phyloP scores from a whole-genome alignment of 73 alveolate species.

The Paramecium caudatum region DNA sequence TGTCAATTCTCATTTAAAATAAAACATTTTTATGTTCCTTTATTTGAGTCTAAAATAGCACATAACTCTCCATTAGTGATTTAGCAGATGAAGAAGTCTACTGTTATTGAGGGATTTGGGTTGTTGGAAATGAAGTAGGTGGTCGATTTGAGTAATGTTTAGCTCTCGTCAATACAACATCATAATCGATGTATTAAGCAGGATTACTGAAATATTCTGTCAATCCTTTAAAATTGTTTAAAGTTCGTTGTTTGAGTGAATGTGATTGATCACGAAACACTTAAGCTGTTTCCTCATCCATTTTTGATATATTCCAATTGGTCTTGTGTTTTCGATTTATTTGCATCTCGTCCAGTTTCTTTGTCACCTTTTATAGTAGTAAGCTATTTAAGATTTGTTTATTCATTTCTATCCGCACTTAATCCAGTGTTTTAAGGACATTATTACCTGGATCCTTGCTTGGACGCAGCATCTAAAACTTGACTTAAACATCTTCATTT shows the following conservation, averaged over 20 bases:
- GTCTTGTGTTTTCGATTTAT: slow-evolving; percentile 42
- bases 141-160: slow-evolving; percentile 63
- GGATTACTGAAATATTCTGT: slow-evolving; percentile 66
- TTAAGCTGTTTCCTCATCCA: slow-evolving; percentile 60
- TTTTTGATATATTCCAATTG: slow-evolving; percentile 37
- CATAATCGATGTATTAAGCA: slow-evolving; percentile 64
- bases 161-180: slow-evolving; percentile 34
- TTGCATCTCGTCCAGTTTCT: slow-evolving; percentile 39
- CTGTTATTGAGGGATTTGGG: background rate
- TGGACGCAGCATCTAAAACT: slow-evolving; percentile 37
- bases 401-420: slow-evolving; percentile 58
- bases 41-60: background rate
- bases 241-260: background rate
- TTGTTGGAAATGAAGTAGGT: slow-evolving; percentile 59
- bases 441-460: slow-evolving; percentile 21
- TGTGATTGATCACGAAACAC: slow-evolving; percentile 60
- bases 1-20: slow-evolving; percentile 52
- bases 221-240: slow-evolving; percentile 57
- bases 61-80: slow-evolving; percentile 44
- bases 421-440: slow-evolving; percentile 33
- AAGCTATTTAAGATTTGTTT: slow-evolving; percentile 48
- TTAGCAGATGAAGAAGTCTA: slow-evolving; percentile 36
- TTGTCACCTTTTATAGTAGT: slow-evolving; percentile 28
- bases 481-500: slow-evolving; percentile 36
- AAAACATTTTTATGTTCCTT: slow-evolving; percentile 36